Base-by-base conservation (phyloP, 148 eudicot species). In the Spergularia marina region DNA sequence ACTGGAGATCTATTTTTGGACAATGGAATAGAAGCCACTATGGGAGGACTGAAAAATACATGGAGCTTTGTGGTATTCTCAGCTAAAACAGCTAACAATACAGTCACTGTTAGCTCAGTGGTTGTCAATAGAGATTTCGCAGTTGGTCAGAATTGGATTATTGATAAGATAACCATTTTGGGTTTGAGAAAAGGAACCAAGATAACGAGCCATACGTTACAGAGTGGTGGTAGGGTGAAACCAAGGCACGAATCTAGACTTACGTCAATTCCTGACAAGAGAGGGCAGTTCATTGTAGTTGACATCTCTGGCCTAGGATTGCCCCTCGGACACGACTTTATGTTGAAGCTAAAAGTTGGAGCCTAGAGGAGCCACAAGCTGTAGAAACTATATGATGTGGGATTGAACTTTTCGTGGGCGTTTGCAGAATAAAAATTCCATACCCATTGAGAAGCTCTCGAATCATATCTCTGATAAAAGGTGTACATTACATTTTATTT, bases 1-100 rank as follows among this genome's bases (percentile, higher is more conserved):
- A 72, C 78, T 3, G 97, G 98, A 21, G 85, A 88, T 53, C 72
- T 89, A 14, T 93, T 84, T 76, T 71, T 93, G 84, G 98, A 93
- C 71, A 79, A 91, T 7, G 94, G 92, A 5, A 89, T 89, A 51
- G 89, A 83, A 7, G 40, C 86, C 36, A 78, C 83, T 5, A 82
- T 91, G 83, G 93, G 87, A 39, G 81, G 66, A 3, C 68, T 74
- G 16, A 83, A 84, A 36, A 84, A 86, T 17, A 81, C 52, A 36
- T 91, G 97, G 98, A 89, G 77, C 64, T 82, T 86, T 14, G 85
- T 86, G n/a, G 77, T 41, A 57, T 86, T 91, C 75, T 73, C 72
- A 20, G 86, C 90, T 10, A 44, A 68, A 18, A 23, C 79, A 9
- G 58, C 30, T 1, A 80, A 79, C 3, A 68, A 87, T 21, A 71